Percentiles rank a stretch among this genome's conserved stretches.
These are phyloP conservation scores for Hyaloperonospora arabidopsidis DNA, from an alignment of 352 stramenopile species.

Conservation along the genomic window DNA sequence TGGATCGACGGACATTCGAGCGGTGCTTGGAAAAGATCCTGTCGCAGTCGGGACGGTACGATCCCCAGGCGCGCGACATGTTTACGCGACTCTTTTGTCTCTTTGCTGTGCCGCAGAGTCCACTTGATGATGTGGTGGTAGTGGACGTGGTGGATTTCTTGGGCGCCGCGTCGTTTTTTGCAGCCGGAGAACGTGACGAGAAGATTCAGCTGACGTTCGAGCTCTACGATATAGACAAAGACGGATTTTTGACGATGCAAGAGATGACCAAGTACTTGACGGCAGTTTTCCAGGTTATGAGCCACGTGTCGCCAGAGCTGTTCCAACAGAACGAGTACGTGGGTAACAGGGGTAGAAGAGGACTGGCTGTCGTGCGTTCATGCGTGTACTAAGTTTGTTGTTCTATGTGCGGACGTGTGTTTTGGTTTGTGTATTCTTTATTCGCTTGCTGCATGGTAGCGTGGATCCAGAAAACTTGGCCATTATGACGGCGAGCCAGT, in stretches of 20 bases:
- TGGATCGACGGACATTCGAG: conserved; percentile 64
- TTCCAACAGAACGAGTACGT: conserved; percentile 66
- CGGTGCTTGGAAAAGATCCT: conserved; percentile 75
- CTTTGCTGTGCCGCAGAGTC: conserved; percentile 47
- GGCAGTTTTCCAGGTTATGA: conserved; percentile 76
- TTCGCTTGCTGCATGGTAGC: conserved; percentile 17
- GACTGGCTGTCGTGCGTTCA: conserved; percentile 47
- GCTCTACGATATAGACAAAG: conserved; percentile 76
- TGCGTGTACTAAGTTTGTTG: no score
- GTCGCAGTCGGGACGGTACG: conserved; percentile 70
- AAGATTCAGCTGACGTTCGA: conserved; percentile 83
- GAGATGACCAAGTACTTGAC: conserved; percentile 87
- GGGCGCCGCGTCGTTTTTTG: conserved; percentile 75
- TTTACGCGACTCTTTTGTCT: conserved; percentile 75
- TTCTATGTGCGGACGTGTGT: no score
- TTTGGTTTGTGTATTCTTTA: not conserved
- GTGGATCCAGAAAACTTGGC: conserved; percentile 59
- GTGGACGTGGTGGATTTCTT: conserved; percentile 80
- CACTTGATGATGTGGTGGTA: conserved; percentile 46
- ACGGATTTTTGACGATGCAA: conserved; percentile 73
- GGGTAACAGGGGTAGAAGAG: conserved; percentile 44
- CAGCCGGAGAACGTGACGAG: conserved; percentile 69
- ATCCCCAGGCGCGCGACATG: conserved; percentile 59
- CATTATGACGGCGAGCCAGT: conserved; percentile 59
- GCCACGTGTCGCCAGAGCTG: conserved; percentile 52